phyloP scores from a whole-genome alignment of 1,139 yeast species.

The Yamadazyma aaseri region DNA sequence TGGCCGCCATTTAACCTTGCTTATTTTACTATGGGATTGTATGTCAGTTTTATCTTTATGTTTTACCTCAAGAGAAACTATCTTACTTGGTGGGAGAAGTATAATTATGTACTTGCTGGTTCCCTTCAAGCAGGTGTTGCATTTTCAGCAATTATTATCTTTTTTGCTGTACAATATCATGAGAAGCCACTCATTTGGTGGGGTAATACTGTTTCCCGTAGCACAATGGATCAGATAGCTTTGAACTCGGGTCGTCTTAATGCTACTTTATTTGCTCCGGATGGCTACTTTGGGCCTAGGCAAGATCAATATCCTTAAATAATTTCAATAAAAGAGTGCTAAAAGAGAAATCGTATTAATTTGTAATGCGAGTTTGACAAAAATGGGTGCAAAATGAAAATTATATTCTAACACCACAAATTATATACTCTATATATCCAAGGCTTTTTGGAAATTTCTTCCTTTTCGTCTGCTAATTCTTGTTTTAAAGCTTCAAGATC shows the following conservation, averaged over 20 bases:
- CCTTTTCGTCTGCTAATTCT: constrained; percentile 45
- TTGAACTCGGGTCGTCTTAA: constrained; percentile 9
- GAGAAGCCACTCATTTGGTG: constrained; percentile 24
- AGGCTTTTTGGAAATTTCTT: constrained; percentile 26
- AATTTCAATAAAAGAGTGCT: no score
- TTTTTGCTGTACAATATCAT: constrained; percentile 51
- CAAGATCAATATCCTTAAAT: no score
- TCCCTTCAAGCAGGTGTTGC: constrained; percentile 60
- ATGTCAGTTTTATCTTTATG: constrained; percentile 48
- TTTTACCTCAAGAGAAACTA: constrained; percentile 44
- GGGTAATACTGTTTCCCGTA: constrained; percentile 1
- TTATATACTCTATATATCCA: constrained; percentile 32
- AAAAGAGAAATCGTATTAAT: no score
- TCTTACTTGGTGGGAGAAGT: constrained; percentile 58
- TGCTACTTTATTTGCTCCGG: constrained; percentile 25
- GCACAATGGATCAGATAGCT: background rate
- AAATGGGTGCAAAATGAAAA: no score
- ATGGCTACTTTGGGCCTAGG: constrained; percentile 49
- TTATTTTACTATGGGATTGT: constrained; percentile 27
- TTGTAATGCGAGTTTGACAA: no score
- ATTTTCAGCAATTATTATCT: constrained; percentile 50
- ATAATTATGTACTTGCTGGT: constrained; percentile 55
- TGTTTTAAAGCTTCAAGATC: constrained; percentile 46
- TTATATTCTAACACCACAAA: constrained; percentile 35
- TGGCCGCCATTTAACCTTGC: constrained; percentile 26